Evolutionary conservation across 345 rosid genomes (phyloP).

Genomic region (Euphorbia peplus): DNA sequence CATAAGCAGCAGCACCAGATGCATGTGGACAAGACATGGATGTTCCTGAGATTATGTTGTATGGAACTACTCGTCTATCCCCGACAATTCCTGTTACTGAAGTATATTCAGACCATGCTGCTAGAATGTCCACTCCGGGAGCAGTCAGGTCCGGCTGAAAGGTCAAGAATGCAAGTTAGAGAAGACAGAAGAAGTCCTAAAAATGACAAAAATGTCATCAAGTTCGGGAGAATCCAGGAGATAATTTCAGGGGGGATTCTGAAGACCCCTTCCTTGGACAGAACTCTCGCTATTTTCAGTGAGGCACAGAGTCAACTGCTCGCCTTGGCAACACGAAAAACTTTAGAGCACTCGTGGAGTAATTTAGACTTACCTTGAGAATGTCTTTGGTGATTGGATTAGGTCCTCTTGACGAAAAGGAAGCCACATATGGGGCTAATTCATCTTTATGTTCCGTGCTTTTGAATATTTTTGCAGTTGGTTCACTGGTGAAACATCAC

Average conservation of each 20-base stretch:
- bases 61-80: constrained; percentile 13
- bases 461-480: constrained; percentile 32
- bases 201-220: neutral
- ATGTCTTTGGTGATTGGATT: constrained; percentile 30
- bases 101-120: constrained; percentile 27
- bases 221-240: no score
- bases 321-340: no score
- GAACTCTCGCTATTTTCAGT: no score
- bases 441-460: constrained; percentile 18
- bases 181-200: neutral
- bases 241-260: no score
- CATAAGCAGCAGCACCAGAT: constrained; percentile 42
- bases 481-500: constrained; percentile 24
- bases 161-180: neutral
- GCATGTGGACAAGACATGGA: constrained; percentile 51
- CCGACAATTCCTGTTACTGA: neutral
- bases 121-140: constrained; percentile 39
- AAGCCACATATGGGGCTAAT: constrained; percentile 25
- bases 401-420: constrained; percentile 43
- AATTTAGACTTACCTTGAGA: constrained; percentile 20
- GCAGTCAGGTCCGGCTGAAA: constrained; percentile 38
- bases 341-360: no score
- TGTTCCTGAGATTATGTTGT: constrained; percentile 29
- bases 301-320: no score
- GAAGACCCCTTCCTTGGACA: no score